Conservation (phyloP, 106 monocot species). For the Gastrodia elata region DNA sequence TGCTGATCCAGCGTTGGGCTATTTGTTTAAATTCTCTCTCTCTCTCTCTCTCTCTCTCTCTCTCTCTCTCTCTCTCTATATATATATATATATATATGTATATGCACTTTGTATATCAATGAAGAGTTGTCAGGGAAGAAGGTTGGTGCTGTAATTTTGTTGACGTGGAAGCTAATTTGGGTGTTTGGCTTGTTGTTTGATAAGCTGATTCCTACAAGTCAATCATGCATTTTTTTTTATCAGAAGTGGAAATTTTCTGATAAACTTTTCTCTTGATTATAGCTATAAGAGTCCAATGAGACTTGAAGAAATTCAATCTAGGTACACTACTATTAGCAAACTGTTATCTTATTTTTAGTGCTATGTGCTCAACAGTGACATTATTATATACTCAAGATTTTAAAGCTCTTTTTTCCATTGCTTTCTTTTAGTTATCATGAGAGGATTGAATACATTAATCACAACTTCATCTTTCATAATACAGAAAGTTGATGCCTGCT, state of each 20-base stretch:
- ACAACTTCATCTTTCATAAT: not conserved
- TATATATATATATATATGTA: not conserved
- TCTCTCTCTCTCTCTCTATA: not conserved
- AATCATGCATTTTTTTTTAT: not conserved
- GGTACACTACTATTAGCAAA: not conserved
- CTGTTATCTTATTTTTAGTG: not conserved
- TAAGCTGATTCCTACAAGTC: not conserved
- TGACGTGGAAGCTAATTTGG: not conserved
- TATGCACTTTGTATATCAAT: not conserved
- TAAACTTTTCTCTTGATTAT: not conserved
- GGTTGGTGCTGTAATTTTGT: not conserved
- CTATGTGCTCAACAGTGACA: not conserved
- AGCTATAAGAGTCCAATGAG: not conserved
- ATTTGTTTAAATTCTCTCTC: no score
- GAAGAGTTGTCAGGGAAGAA: not conserved
- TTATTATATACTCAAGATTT: not conserved
- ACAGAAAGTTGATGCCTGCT: not conserved
- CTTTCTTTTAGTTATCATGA: not conserved
- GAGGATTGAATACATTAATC: not conserved
- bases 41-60: not conserved
- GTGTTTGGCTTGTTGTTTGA: conserved; percentile 7
- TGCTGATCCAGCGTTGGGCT: no score
- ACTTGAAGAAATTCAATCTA: not conserved
- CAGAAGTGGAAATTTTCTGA: not conserved
- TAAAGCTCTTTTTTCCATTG: not conserved